Evolutionary conservation across 495 filamentous ascomycete species (phyloP), one percentile per base, ranked within the genome.

Genomic region (Aspergillus cavernicola): DNA sequence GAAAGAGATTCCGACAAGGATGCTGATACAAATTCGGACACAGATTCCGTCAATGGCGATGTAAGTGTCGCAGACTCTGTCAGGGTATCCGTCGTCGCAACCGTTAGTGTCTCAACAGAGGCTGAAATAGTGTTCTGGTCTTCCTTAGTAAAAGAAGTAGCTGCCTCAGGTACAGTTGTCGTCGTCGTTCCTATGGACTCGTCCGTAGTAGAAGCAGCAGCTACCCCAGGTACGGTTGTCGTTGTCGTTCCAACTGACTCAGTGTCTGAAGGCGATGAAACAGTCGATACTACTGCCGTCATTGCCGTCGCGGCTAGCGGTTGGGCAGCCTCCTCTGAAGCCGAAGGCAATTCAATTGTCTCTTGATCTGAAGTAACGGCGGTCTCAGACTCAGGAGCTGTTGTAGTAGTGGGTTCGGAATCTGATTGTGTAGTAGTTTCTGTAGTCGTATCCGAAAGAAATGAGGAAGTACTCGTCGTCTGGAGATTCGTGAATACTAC

Each of bases 401-500:
- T 16, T 16, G 18, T 7, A 16, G 13, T 23, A 29, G 23, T 29
- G 12, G 22, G 13, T 11, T 43, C 24, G 3, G 41, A 28, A 1
- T 4, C 24, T 1, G 49, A 32, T 24, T 38, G 23, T 8, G 22
- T 28, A 26, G 36, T 9, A 5, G 23, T 18, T 24, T 28, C 13
- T 7, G 38, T 47, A 0, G 41, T 38, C 16, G 42, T 54, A 31
- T 40, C 19, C 16, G 41, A 4, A 37, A 36, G 1, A 24, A 15
- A 9, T 4, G 11, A 31, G 8, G 22, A 9, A 9, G 31, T 36
- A 16, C 7, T 44, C n/a, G 6, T 24, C 7, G 31, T 43, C 12
- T 44, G 35, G 20, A 46, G 20, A 29, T 53, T 47, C 4, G 54
- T 47, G 6, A 36, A 36, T 13, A 26, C 19, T 6, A 46, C 35